Percentiles rank a stretch among this genome's conserved stretches.
These are phyloP conservation scores for Emmonsiellopsis sp. DNA, from an alignment of 2,329 filamentous ascomycete species.

Conservation along the genomic window DNA sequence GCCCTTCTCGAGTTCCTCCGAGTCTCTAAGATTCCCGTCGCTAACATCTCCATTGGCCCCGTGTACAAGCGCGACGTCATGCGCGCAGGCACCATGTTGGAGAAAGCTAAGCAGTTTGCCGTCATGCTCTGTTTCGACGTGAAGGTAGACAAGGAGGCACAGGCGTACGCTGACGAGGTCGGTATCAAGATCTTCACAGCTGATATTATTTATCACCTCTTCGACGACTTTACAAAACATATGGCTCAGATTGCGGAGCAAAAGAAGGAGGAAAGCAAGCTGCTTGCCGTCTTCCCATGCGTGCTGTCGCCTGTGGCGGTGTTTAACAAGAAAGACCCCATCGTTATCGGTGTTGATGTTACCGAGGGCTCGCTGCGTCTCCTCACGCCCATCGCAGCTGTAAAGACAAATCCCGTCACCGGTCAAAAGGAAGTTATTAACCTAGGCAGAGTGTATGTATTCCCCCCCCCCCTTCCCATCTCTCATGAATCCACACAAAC, in stretches of 20 bases:
- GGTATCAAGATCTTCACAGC: slow-evolving; percentile 97
- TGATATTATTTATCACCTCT: slow-evolving; percentile 98
- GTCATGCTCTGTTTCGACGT: slow-evolving; percentile 99
- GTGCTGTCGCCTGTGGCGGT: slow-evolving; percentile 82
- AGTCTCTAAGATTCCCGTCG: slow-evolving; percentile 91
- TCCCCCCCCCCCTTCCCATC: background rate
- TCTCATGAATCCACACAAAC: slow-evolving; percentile 5
- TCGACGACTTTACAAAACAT: slow-evolving; percentile 92
- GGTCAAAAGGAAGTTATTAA: slow-evolving; percentile 74
- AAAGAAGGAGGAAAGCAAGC: slow-evolving; percentile 93
- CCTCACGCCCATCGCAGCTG: slow-evolving; percentile 80
- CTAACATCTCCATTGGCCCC: slow-evolving; percentile 93
- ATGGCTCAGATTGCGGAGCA: slow-evolving; percentile 79
- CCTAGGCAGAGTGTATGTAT: slow-evolving; percentile 83
- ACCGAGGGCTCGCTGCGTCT: slow-evolving; percentile 78
- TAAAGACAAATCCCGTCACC: slow-evolving; percentile 72
- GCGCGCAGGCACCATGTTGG: slow-evolving; percentile 86
- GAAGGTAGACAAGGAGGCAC: slow-evolving; percentile 96
- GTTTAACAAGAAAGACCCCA: slow-evolving; percentile 97
- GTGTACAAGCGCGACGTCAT: slow-evolving; percentile 98
- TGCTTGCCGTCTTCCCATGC: slow-evolving; percentile 94
- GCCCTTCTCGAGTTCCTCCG: slow-evolving; percentile 93
- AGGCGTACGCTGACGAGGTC: slow-evolving; percentile 81
- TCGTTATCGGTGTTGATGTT: slow-evolving; percentile 92
- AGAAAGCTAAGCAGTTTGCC: slow-evolving; percentile 90